Evolutionary conservation across 2,329 filamentous ascomycete genomes (phyloP).

Genomic region (Pseudogymnoascus destructans): DNA sequence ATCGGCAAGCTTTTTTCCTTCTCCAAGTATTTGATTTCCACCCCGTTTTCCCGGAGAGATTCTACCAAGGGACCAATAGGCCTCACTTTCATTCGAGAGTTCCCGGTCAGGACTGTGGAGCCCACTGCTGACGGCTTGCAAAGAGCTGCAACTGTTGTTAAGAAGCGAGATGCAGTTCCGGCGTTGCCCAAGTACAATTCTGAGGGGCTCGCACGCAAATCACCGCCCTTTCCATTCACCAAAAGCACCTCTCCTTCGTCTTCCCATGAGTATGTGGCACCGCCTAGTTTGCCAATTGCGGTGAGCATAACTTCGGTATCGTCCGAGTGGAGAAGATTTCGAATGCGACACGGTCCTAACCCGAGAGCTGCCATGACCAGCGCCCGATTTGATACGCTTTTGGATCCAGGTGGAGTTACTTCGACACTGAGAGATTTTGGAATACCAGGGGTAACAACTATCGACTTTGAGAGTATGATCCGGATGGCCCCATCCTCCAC

Average conservation of each 20-base stretch:
- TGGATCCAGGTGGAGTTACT: conserved; percentile 85
- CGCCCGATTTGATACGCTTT: conserved; percentile 93
- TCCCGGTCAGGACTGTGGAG: conserved; percentile 77
- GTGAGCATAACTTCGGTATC: conserved; percentile 96
- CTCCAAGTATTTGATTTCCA: conserved; percentile 76
- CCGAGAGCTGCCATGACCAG: conserved; percentile 88
- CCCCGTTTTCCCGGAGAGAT: conserved; percentile 73
- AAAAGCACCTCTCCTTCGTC: conserved; percentile 84
- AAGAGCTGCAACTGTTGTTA: conserved; percentile 82
- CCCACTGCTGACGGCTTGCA: conserved; percentile 52
- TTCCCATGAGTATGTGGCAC: conserved; percentile 86
- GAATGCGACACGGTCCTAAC: conserved; percentile 72
- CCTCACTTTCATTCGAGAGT: conserved; percentile 88
- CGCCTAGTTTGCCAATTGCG: conserved; percentile 71
- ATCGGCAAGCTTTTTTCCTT: conserved; percentile 74
- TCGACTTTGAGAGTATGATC: conserved; percentile 67
- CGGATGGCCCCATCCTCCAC: conserved; percentile 79
- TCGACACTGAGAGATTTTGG: conserved; percentile 51
- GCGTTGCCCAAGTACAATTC: conserved; percentile 91
- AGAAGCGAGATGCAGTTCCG: conserved; percentile 86
- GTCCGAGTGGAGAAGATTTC: conserved; percentile 87
- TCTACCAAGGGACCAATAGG: conserved; percentile 91
- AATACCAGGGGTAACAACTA: conserved; percentile 61
- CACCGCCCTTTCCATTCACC: conserved; percentile 81
- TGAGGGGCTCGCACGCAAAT: conserved; percentile 59